These are phyloP conservation scores for Plasmodium blacklocki DNA, from an alignment of 169 alveolate genomes.

Conservation along the genomic window DNA sequence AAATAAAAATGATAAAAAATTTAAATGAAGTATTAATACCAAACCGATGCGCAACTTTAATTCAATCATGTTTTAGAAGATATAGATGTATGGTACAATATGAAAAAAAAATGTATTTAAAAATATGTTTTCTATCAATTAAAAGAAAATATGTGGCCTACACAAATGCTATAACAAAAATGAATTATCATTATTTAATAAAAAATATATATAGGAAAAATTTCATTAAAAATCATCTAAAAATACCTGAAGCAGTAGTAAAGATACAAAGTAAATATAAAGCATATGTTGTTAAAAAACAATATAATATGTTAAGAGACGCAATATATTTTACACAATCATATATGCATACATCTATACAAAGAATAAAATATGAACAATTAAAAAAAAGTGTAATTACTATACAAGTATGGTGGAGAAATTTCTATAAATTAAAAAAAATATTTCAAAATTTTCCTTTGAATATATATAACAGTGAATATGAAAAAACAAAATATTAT, in stretches of 20 bases:
- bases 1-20: constrained; percentile 40
- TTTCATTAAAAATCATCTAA: constrained; percentile 35
- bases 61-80: constrained; percentile 68
- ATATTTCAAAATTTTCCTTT: constrained; percentile 10
- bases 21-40: constrained; percentile 56
- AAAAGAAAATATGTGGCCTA: constrained; percentile 62
- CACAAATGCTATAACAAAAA: constrained; percentile 31
- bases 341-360: constrained; percentile 54
- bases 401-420: constrained; percentile 75
- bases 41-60: constrained; percentile 49
- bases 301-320: constrained; percentile 30
- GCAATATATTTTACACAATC: constrained; percentile 77
- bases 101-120: constrained; percentile 57
- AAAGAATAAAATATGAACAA: constrained; percentile 32
- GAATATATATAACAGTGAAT: constrained; percentile 47
- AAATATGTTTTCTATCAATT: constrained; percentile 73
- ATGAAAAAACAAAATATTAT: constrained; percentile 52
- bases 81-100: constrained; percentile 35
- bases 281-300: constrained; percentile 58
- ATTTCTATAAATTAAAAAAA: constrained; percentile 50
- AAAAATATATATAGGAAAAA: constrained; percentile 69
- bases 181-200: constrained; percentile 66
- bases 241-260: constrained; percentile 63
- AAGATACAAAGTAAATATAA: constrained; percentile 71
- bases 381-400: constrained; percentile 40